phyloP scores from a whole-genome alignment of 225 moss, liverwort and hornwort genomes.

The Polytrichum formosum region DNA sequence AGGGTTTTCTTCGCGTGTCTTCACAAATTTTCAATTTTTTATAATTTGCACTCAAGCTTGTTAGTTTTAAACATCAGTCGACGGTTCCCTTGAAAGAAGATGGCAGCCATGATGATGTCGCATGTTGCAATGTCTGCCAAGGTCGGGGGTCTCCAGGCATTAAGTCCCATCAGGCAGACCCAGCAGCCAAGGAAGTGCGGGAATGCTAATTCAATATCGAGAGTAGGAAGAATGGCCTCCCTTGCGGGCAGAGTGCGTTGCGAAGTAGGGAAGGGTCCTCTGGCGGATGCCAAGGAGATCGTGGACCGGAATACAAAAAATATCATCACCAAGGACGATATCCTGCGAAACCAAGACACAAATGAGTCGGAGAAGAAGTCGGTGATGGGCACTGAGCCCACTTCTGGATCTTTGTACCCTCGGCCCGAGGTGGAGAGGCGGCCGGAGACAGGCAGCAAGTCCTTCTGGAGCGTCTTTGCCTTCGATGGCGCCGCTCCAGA shows the following conservation, averaged over 20 bases:
- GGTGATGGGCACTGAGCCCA: too few relatives aligned
- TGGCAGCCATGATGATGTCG: slow-evolving; percentile 12
- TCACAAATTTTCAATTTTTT: too few relatives aligned
- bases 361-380: too few relatives aligned
- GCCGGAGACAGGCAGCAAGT: too few relatives aligned
- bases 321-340: neutral
- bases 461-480: too few relatives aligned
- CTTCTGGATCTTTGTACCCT: too few relatives aligned
- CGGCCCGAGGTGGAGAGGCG: too few relatives aligned
- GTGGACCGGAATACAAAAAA: slow-evolving; percentile 18
- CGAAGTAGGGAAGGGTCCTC: slow-evolving; percentile 1
- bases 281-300: slow-evolving; percentile 1
- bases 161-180: neutral
- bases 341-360: too few relatives aligned
- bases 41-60: too few relatives aligned
- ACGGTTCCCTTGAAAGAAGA: neutral
- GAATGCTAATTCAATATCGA: neutral
- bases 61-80: too few relatives aligned
- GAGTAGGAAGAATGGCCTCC: neutral
- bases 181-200: neutral
- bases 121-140: slow-evolving; percentile 1
- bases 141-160: slow-evolving; percentile 2
- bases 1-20: too few relatives aligned
- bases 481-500: too few relatives aligned
- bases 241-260: slow-evolving; percentile 13